These are phyloP conservation scores for Rubia yunnanensis DNA, from an alignment of 257 asterid species.

Conservation along the genomic window DNA sequence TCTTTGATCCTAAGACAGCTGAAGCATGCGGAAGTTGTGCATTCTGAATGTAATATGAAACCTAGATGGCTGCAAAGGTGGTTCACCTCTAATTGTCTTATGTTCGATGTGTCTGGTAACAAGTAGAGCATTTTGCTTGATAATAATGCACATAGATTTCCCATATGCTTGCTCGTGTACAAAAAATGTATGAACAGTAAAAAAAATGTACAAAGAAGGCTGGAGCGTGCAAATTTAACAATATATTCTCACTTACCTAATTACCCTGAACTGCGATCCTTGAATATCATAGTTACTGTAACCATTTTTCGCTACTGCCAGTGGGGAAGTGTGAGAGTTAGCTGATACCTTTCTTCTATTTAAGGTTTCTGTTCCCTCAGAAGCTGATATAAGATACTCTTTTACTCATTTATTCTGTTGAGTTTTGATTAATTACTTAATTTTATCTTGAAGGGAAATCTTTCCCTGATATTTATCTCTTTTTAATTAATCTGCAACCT, in stretches of 20 bases:
- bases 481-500: conserved; percentile 22
- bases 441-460: neutral
- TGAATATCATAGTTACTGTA: neutral
- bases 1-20: neutral
- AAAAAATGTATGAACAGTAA: no score
- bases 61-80: neutral
- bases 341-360: neutral
- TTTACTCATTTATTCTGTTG: neutral
- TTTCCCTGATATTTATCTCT: neutral
- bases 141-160: neutral
- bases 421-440: neutral
- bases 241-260: no score
- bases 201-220: no score
- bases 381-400: neutral
- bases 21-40: neutral
- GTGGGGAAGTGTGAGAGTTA: neutral
- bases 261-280: neutral
- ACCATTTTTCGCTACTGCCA: neutral
- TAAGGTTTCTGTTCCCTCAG: neutral
- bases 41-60: neutral
- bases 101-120: neutral
- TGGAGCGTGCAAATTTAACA: no score
- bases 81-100: neutral
- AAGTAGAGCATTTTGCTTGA: no score
- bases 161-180: neutral